Conservation (phyloP, 1,139 yeast species). For the Lodderomyces metapsilosis region DNA sequence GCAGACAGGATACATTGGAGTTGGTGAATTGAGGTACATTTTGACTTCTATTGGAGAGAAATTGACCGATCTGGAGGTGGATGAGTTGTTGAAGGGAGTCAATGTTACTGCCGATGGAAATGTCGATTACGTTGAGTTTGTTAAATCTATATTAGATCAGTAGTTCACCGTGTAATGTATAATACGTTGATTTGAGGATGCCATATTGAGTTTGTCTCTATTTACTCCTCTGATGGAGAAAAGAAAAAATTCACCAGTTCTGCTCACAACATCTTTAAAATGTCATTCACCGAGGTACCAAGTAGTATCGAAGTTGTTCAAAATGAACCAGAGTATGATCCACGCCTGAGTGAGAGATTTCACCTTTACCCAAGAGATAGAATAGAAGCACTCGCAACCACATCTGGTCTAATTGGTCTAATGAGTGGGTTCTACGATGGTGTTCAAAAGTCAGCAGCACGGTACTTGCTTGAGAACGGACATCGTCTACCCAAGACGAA, state of each 20-base stretch:
- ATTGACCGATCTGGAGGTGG: conserved; percentile 85
- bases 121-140: conserved; percentile 93
- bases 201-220: too few species aligned
- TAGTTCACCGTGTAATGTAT: conserved; percentile 22
- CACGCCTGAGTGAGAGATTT: conserved; percentile 33
- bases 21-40: conserved; percentile 93
- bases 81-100: conserved; percentile 93
- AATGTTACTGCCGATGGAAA: conserved; percentile 91
- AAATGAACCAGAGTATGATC: conserved; percentile 12
- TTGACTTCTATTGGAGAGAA: conserved; percentile 93
- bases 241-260: not conserved
- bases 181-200: not conserved
- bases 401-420: conserved; percentile 56
- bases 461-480: conserved; percentile 76
- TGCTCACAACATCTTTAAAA: not conserved
- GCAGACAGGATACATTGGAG: conserved; percentile 92
- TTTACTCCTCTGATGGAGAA: too few species aligned
- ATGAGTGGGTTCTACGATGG: conserved; percentile 65
- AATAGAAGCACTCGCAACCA: conserved; percentile 28
- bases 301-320: not conserved
- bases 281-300: not conserved
- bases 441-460: conserved; percentile 52
- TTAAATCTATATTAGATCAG: conserved; percentile 89
- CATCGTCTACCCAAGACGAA: conserved; percentile 76
- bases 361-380: conserved; percentile 41